These are phyloP conservation scores for Fusarium mangiferae DNA, from an alignment of 2,329 filamentous ascomycete species.

Conservation along the genomic window DNA sequence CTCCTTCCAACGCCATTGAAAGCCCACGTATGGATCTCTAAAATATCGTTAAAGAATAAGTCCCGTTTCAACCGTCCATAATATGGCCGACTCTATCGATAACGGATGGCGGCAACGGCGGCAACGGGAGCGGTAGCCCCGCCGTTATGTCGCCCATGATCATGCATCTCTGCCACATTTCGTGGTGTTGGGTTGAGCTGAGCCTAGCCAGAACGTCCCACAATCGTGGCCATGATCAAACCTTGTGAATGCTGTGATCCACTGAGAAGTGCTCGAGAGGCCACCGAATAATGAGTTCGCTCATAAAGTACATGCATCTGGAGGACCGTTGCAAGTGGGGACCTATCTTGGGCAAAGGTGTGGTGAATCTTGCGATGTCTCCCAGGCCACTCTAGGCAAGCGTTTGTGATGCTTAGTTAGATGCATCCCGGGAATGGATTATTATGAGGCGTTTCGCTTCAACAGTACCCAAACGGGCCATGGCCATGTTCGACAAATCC, in stretches of 20 bases:
- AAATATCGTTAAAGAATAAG: background rate
- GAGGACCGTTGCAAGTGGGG: background rate
- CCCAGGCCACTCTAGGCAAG: background rate
- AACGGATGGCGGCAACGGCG: background rate
- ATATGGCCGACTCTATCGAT: conserved; percentile 5
- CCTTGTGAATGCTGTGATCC: background rate
- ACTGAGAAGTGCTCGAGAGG: background rate
- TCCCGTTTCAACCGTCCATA: background rate
- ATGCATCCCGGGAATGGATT: background rate
- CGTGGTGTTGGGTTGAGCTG: background rate
- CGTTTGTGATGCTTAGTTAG: background rate
- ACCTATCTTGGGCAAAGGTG: background rate
- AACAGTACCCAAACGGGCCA: background rate
- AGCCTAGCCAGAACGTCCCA: conserved; percentile 1
- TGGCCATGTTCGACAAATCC: background rate
- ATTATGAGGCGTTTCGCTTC: background rate
- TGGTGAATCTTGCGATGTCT: background rate
- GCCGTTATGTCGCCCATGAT: conserved; percentile 21
- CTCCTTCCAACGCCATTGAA: background rate
- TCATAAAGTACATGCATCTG: background rate
- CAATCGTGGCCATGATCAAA: background rate
- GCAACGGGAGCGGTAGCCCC: conserved; percentile 17
- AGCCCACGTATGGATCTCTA: background rate
- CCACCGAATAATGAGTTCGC: background rate
- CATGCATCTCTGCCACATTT: conserved; percentile 6